A percentile compares a stretch with the other conserved stretches of the same genome.
These are phyloP conservation scores for Fusarium cicatricum DNA, from an alignment of 2,329 filamentous ascomycete genomes.

Conservation along the genomic window DNA sequence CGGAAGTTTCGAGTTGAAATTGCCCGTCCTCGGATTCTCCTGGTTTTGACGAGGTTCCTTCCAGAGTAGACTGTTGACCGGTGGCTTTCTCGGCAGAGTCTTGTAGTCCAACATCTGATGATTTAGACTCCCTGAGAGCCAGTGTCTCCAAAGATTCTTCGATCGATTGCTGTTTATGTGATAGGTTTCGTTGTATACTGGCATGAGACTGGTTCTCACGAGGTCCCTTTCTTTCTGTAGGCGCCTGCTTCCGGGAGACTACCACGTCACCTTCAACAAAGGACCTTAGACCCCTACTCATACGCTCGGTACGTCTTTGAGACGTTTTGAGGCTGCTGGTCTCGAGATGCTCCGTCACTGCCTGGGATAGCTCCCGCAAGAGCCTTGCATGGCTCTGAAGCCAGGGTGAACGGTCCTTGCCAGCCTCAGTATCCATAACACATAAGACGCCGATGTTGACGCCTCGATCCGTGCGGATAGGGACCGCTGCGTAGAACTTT, in stretches of 20 bases:
- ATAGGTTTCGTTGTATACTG: not conserved
- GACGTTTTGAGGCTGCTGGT: slow-evolving; percentile 37
- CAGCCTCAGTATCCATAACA: slow-evolving; percentile 35
- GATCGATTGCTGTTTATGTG: slow-evolving; percentile 14
- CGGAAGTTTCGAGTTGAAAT: not conserved
- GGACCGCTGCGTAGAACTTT: slow-evolving; percentile 53
- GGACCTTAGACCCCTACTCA: slow-evolving; percentile 48
- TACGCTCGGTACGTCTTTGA: slow-evolving; percentile 46
- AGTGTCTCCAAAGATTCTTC: slow-evolving; percentile 3
- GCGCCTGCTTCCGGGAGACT: slow-evolving; percentile 22
- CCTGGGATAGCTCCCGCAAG: slow-evolving; percentile 41
- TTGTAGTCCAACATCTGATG: not conserved
- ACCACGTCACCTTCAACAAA: slow-evolving; percentile 48
- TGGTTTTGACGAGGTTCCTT: not conserved
- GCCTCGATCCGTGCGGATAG: slow-evolving; percentile 50
- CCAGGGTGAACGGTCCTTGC: slow-evolving; percentile 22
- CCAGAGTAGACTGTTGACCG: not conserved
- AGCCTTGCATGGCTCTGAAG: slow-evolving; percentile 38
- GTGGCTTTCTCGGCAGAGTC: not conserved
- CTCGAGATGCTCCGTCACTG: slow-evolving; percentile 50
- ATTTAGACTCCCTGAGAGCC: not conserved
- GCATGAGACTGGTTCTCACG: not conserved
- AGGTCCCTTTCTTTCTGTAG: slow-evolving; percentile 16
- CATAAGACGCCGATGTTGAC: slow-evolving; percentile 55
- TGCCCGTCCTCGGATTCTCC: not conserved